phyloP scores from a whole-genome alignment of 371 early-diverging fungal species.

The Mortierella sp. region DNA sequence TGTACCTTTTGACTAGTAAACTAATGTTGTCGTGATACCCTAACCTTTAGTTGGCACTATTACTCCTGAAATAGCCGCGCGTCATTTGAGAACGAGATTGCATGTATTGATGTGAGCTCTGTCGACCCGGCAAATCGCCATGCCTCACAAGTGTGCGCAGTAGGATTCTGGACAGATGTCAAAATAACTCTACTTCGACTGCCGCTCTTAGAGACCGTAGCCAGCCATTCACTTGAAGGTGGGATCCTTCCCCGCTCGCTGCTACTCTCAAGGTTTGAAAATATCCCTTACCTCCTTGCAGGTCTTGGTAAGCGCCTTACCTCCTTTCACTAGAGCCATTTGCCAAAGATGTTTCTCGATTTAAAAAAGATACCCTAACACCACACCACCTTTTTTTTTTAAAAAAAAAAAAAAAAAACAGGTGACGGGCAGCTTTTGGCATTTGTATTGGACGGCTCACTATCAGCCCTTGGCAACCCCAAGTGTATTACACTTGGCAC shows the following conservation, averaged over 20 bases:
- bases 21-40: not conserved
- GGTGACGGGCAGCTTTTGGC: constrained; percentile 83
- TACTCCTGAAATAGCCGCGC: constrained; percentile 45
- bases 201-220: constrained; percentile 63
- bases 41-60: not conserved
- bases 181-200: constrained; percentile 72
- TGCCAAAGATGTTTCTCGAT: not conserved
- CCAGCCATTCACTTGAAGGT: constrained; percentile 63
- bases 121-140: constrained; percentile 54
- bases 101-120: constrained; percentile 78
- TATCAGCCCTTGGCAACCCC: constrained; percentile 63
- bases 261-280: constrained; percentile 69
- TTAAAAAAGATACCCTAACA: not conserved
- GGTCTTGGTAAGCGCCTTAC: constrained; percentile 67
- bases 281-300: constrained; percentile 71
- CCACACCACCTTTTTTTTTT: not conserved
- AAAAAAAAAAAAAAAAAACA: too few species aligned
- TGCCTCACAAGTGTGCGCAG: constrained; percentile 64
- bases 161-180: constrained; percentile 82
- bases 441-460: constrained; percentile 58
- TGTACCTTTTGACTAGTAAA: not conserved
- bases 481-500: constrained; percentile 81
- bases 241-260: constrained; percentile 80
- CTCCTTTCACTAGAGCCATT: not conserved
- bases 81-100: constrained; percentile 70